Conservation (phyloP, 441 rosid species). For the Corymbia calophylla region DNA sequence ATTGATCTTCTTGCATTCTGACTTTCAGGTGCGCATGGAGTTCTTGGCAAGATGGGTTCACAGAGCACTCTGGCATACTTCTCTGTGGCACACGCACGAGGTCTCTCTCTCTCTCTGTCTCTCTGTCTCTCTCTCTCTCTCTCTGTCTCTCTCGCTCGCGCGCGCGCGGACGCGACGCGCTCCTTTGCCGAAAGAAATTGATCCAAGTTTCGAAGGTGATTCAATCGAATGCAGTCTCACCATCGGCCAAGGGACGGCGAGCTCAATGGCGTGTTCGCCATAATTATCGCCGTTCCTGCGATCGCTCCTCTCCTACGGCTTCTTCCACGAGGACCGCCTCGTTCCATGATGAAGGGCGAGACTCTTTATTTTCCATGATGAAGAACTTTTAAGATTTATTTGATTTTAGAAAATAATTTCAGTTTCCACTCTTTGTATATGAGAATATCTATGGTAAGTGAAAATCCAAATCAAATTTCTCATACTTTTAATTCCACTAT, state of each 20-base stretch:
- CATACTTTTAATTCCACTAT: no score
- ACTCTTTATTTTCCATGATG: no score
- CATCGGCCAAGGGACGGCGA: constrained; percentile 7
- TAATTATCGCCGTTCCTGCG: constrained; percentile 3
- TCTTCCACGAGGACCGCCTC: constrained; percentile 6
- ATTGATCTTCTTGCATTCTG: background rate
- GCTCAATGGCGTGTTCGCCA: constrained; percentile 6
- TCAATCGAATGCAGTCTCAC: background rate
- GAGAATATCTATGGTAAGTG: no score
- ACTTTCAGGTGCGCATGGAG: constrained; percentile 87
- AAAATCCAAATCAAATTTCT: no score
- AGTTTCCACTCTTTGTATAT: no score
- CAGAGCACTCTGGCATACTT: constrained; percentile 90
- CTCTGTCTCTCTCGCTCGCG: no score
- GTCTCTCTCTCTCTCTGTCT: constrained; percentile 8
- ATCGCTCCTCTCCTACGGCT: constrained; percentile 8
- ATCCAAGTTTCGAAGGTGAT: background rate
- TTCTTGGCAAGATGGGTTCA: constrained; percentile 99
- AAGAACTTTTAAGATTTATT: no score
- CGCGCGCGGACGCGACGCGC: no score
- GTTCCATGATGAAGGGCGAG: background rate
- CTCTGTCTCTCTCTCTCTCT: no score
- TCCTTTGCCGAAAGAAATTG: background rate
- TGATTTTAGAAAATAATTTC: no score
- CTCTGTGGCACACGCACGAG: constrained; percentile 86